Base-by-base conservation (phyloP, 2,329 filamentous ascomycete species). In the Sarocladium strictum region DNA sequence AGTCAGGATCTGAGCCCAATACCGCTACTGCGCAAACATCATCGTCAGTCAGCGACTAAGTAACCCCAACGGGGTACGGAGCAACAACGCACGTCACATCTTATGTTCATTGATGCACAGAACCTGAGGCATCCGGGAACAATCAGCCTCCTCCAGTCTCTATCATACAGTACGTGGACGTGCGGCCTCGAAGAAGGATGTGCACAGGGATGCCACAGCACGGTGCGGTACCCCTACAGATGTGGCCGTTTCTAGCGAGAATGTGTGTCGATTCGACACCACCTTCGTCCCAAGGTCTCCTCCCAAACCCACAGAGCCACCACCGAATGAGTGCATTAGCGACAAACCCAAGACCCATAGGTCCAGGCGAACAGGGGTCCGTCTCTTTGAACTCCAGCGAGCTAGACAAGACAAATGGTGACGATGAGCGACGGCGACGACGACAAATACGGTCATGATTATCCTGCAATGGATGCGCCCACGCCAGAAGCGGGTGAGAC, bases 331-430 rank as follows among this genome's bases (percentile, higher is more conserved):
- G n/a, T 9, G 43, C 43, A 32, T 51, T 32, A 51, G 47, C 17
- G 47, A 35, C 12, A 11, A 6, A 19, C n/a, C 47, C 15, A 27
- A 35, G 47, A 51, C 47, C 47, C 47, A 51, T 51, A 33, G 10
- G 47, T 51, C 47, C 47, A 51, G 47, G 47, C 35, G 47, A n/a
- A 51, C 47, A 51, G 17, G 47, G 47, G 47, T 51, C 47, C 35
- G 11, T 14, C 27, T 12, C 21, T 29, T 35, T 12, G 15, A 3
- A 29, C 21, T 24, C 43, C 24, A 23, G 14, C 24, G 23, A 21
- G 40, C 40, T 43, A 12, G 40, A 15, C 40, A 23, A 15, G n/a
- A n/a, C n/a, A 43, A 15, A 38, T 15, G 17, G 40, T 43, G 21
- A 21, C 40, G 15, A 43, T n/a, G 40, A 24, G 17, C 40, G 15